A percentile compares a stretch with the other conserved stretches of the same genome.
Conservation (phyloP, 2,329 filamentous ascomycete genomes). For the Cordyceps javanica region DNA sequence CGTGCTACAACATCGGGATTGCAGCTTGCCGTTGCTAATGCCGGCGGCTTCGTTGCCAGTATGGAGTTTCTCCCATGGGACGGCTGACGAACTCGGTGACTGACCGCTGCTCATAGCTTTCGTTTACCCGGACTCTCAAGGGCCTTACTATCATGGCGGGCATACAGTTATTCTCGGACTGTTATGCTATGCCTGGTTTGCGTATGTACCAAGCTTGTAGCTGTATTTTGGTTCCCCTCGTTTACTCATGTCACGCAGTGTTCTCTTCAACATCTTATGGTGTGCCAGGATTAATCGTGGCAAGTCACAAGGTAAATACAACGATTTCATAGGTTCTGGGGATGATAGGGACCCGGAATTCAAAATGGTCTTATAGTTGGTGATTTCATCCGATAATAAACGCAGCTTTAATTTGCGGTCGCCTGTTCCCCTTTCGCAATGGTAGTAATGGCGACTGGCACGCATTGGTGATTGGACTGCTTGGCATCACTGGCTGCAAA, state of each 20-base stretch:
- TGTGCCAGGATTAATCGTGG: constrained; percentile 59
- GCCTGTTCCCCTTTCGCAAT: background rate
- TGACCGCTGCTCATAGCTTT: constrained; percentile 37
- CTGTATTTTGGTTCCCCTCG: background rate
- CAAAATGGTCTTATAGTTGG: constrained; percentile 47
- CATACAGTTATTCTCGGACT: constrained; percentile 57
- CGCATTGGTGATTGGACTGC: too few species aligned
- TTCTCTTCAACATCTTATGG: constrained; percentile 55
- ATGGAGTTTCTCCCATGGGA: constrained; percentile 14
- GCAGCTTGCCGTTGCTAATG: constrained; percentile 61
- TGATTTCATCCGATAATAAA: background rate
- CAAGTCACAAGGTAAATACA: constrained; percentile 54
- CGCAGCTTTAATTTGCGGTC: background rate
- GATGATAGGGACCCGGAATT: constrained; percentile 61
- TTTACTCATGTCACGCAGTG: constrained; percentile 30
- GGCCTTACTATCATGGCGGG: constrained; percentile 52
- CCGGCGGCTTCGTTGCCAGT: constrained; percentile 60
- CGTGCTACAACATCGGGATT: constrained; percentile 59
- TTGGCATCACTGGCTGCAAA: background rate
- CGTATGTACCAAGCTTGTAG: constrained; percentile 46
- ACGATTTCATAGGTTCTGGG: constrained; percentile 47
- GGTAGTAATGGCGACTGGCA: background rate
- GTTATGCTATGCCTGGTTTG: constrained; percentile 56
- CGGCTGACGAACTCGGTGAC: background rate
- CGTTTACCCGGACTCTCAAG: constrained; percentile 51